Evolutionary conservation across 208 protist genomes (phyloP), one percentile per base, ranked within the genome.

Genomic region (Naegleria fowleri): DNA sequence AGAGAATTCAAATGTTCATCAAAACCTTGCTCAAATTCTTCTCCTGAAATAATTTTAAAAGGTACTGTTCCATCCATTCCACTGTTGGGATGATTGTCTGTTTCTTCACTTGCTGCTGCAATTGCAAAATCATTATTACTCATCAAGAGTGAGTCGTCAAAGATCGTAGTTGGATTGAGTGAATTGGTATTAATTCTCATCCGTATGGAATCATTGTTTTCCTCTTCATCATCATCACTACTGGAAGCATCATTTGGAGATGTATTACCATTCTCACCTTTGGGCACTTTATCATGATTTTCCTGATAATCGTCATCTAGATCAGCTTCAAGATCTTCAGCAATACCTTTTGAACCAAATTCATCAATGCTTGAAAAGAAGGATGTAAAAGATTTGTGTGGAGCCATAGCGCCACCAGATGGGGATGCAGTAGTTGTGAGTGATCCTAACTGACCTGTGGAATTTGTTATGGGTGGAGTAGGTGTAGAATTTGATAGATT

Each of bases 1-100:
- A 88, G 6, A 6, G 84, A 88, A 48, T 88, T 58, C 41, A 88
- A 58, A n/a, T 88, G 41, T 58, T 88, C 84, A 51, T 87, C 83
- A 51, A 87, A 87, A 22, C 22, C 40, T 87, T 41, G 40, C 33
- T 87, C 83, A 87, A 87, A 87, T 38, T 87, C 83, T 52, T 87
- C 83, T 51, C 83, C 41, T 51, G 83, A 51, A 40, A 87, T 87
- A 51, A 41, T 33, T 6, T 41, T 41, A 29, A 40, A 84, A 38
- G 76, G 38, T 39, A 84, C 76, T 84, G 76, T 33, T 84, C 29
- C 76, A 84, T 84, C 33, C 7, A 38, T 33, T 38, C 16, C 38
- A 15, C 25, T 39, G 16, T 36, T 1, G 67, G 19, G 1, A 11
- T 36, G 67, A 79, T 36, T 36, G 5, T 79, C n/a, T 16, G 67